Conservation (phyloP, 140 eudicot species). For the Erigeron philadelphicus region DNA sequence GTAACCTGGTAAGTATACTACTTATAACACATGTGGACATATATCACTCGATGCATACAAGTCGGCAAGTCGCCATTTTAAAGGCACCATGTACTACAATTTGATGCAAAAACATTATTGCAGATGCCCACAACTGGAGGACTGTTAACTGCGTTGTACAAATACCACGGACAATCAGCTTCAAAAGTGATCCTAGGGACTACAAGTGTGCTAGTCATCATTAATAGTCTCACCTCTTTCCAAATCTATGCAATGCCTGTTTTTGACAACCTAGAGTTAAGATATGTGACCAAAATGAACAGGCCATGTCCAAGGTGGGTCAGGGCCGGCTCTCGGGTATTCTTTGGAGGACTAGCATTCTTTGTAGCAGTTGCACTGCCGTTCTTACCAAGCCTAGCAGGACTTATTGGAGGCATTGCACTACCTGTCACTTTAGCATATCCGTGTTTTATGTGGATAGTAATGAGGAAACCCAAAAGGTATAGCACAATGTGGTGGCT, state of each 20-base stretch:
- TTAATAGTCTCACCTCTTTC: conserved; percentile 42
- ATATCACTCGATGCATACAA: not conserved
- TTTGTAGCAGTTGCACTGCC: conserved; percentile 49
- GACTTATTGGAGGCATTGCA: conserved; percentile 46
- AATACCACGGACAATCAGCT: conserved; percentile 31
- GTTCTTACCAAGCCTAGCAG: conserved; percentile 42
- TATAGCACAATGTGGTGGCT: conserved; percentile 40
- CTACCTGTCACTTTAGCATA: conserved; percentile 47
- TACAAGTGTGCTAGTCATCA: conserved; percentile 28
- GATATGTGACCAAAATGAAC: conserved; percentile 31
- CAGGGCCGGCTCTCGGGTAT: conserved; percentile 34
- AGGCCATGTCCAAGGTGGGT: conserved; percentile 47
- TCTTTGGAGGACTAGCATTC: conserved; percentile 36
- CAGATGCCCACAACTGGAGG: conserved; percentile 50
- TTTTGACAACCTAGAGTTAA: conserved; percentile 45
- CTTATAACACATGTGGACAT: not conserved
- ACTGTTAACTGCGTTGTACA: conserved; percentile 29
- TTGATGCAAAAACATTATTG: not conserved
- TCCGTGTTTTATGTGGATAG: conserved; percentile 56
- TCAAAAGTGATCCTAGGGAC: conserved; percentile 26
- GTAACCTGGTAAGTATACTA: conserved; percentile 33
- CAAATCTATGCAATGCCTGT: conserved; percentile 51
- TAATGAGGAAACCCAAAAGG: conserved; percentile 34
- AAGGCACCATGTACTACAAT: conserved; percentile 2
- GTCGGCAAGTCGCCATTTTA: not conserved